A percentile compares a stretch with the other conserved stretches of the same genome.
Conservation (phyloP, 1,139 yeast species). For the Williopsis jadinii region DNA sequence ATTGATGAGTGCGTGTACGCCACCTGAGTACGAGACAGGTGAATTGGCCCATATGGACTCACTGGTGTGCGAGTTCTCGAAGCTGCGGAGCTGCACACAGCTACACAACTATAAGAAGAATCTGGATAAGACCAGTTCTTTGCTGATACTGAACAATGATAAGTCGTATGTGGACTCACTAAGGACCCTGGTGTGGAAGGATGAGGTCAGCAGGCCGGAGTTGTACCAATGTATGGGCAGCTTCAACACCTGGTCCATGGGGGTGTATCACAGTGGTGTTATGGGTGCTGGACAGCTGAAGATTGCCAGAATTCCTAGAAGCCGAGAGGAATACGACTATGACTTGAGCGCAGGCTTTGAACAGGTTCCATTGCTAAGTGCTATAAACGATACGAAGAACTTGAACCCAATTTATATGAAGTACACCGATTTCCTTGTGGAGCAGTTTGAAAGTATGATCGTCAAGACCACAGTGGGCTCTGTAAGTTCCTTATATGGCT, state of each 20-base stretch:
- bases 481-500: conserved; percentile 58
- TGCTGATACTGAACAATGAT: conserved; percentile 74
- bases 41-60: conserved; percentile 36
- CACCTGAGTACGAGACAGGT: conserved; percentile 29
- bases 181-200: conserved; percentile 45
- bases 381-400: conserved; percentile 25
- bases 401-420: conserved; percentile 35
- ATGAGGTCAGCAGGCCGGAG: conserved; percentile 39
- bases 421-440: conserved; percentile 42
- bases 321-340: conserved; percentile 14
- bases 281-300: conserved; percentile 49
- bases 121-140: conserved; percentile 37
- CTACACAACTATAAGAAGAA: conserved; percentile 36
- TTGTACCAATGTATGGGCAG: conserved; percentile 37
- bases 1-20: conserved; percentile 30
- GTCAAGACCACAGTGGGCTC: conserved; percentile 76
- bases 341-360: conserved; percentile 8
- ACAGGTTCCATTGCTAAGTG: conserved; percentile 29
- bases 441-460: conserved; percentile 63
- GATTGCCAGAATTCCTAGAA: conserved; percentile 33
- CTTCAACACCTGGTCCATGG: conserved; percentile 50
- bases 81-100: conserved; percentile 35
- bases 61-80: conserved; percentile 36
- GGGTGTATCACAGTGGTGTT: conserved; percentile 42
- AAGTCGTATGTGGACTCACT: conserved; percentile 55